Evolutionary conservation across 2,329 filamentous ascomycete species (phyloP).

Genomic region (Apiospora saccharicola): DNA sequence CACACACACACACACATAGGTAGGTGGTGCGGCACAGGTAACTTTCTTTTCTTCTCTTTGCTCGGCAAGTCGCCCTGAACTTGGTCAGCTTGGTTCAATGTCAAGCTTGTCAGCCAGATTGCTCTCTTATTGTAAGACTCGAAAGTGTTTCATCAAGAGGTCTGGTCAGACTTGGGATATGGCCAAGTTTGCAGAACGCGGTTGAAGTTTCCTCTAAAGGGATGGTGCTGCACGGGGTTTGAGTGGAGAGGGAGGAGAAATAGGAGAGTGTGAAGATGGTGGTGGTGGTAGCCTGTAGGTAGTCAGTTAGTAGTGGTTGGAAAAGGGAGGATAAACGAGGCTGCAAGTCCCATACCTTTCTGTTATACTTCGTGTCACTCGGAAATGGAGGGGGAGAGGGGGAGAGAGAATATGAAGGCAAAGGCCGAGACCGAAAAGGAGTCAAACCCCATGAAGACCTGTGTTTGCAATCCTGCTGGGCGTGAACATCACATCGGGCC

Average conservation of each 20-base stretch:
- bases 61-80: conserved; percentile 35
- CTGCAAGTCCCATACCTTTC: conserved; percentile 41
- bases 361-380: conserved; percentile 43
- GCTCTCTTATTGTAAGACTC: conserved; percentile 41
- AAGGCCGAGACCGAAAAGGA: background rate
- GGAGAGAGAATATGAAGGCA: background rate
- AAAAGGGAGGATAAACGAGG: conserved; percentile 30
- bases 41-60: background rate
- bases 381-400: background rate
- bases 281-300: conserved; percentile 13
- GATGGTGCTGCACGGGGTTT: conserved; percentile 30
- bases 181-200: conserved; percentile 37
- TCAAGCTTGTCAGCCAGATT: conserved; percentile 37
- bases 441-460: background rate
- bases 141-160: conserved; percentile 42
- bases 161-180: conserved; percentile 35
- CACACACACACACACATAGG: conserved; percentile 26
- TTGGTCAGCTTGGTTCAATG: conserved; percentile 36
- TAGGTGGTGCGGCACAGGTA: conserved; percentile 29
- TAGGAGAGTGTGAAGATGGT: conserved; percentile 12
- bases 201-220: conserved; percentile 24
- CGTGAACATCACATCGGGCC: background rate
- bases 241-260: conserved; percentile 32
- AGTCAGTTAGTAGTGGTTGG: background rate
- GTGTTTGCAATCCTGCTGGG: background rate